phyloP scores from a whole-genome alignment of 768 basidiomycete species.

The Trametes cinnabarina region DNA sequence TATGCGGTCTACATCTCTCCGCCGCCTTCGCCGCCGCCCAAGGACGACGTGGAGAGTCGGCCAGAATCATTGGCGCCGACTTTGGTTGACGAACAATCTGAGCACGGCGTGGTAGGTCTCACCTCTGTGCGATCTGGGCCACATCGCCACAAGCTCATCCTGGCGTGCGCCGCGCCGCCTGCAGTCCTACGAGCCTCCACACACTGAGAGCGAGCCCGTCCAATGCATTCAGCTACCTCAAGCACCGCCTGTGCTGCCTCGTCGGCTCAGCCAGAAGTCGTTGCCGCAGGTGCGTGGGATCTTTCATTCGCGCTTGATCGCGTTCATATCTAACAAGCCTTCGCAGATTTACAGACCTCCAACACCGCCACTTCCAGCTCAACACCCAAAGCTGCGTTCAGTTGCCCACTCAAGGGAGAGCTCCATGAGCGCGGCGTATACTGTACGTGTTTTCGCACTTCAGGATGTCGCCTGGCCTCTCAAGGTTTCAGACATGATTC shows the following conservation, averaged over 20 bases:
- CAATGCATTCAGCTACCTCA: constrained; percentile 6
- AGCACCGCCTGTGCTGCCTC: constrained; percentile 1
- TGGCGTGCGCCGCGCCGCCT: constrained; percentile 10
- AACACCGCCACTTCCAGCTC: constrained; percentile 31
- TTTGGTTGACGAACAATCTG: constrained; percentile 2
- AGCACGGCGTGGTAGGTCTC: background rate
- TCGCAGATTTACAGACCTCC: constrained; percentile 32
- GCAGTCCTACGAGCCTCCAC: constrained; percentile 11
- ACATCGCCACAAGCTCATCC: constrained; percentile 4
- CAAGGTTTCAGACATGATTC: background rate
- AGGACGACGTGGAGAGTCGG: constrained; percentile 9
- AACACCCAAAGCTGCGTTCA: constrained; percentile 14
- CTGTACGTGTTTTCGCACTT: background rate
- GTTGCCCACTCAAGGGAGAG: constrained; percentile 4
- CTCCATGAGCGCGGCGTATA: constrained; percentile 9
- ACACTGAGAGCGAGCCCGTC: background rate
- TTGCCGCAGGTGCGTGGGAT: constrained; percentile 18
- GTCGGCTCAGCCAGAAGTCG: constrained; percentile 17
- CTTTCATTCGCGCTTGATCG: constrained; percentile 6
- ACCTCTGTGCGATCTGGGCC: background rate
- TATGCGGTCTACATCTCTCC: constrained; percentile 14
- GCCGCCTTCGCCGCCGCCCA: constrained; percentile 10
- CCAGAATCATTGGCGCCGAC: constrained; percentile 12
- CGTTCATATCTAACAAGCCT: constrained; percentile 6
- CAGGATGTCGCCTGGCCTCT: background rate